A percentile compares a stretch with the other conserved stretches of the same genome.
These are phyloP conservation scores for Microascus cirrosus DNA, from an alignment of 2,329 filamentous ascomycete genomes.

Conservation along the genomic window DNA sequence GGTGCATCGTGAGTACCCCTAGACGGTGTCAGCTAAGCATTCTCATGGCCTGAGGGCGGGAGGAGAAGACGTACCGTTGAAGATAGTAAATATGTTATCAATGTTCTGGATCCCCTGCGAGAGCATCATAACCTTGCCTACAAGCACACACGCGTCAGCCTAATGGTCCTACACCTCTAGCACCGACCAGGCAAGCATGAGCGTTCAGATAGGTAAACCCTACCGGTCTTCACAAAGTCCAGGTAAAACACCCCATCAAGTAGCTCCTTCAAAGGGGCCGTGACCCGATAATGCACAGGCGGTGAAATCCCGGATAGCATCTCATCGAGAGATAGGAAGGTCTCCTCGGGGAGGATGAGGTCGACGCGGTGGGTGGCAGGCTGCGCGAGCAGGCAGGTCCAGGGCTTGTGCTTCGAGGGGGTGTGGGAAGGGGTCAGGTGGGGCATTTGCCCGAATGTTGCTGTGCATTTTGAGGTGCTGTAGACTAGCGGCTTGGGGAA, in stretches of 20 bases:
- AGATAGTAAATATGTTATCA: slow-evolving; percentile 62
- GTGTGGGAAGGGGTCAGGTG: slow-evolving; percentile 33
- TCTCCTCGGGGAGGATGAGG: slow-evolving; percentile 58
- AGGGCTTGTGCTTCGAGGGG: slow-evolving; percentile 65
- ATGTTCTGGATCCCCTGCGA: slow-evolving; percentile 63
- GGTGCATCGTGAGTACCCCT: slow-evolving; percentile 64
- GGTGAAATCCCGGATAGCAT: slow-evolving; percentile 25
- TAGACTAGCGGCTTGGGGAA: slow-evolving; percentile 33
- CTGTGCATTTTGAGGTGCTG: slow-evolving; percentile 57
- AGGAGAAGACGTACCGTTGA: slow-evolving; percentile 43
- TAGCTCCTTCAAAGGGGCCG: slow-evolving; percentile 61
- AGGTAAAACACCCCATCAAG: slow-evolving; percentile 68
- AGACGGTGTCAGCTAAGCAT: not conserved
- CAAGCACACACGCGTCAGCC: not conserved
- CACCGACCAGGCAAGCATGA: not conserved
- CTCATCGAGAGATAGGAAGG: slow-evolving; percentile 42
- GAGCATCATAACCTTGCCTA: slow-evolving; percentile 72
- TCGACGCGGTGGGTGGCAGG: slow-evolving; percentile 62
- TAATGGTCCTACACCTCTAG: not conserved
- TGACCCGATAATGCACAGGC: slow-evolving; percentile 53
- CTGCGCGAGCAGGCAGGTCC: slow-evolving; percentile 54
- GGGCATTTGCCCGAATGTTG: slow-evolving; percentile 56
- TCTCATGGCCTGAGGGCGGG: not conserved
- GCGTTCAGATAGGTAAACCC: slow-evolving; percentile 2
- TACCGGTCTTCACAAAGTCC: slow-evolving; percentile 74